Evolutionary conservation across 2,329 filamentous ascomycete species (phyloP).

Genomic region (Mycosphaerella sp.): DNA sequence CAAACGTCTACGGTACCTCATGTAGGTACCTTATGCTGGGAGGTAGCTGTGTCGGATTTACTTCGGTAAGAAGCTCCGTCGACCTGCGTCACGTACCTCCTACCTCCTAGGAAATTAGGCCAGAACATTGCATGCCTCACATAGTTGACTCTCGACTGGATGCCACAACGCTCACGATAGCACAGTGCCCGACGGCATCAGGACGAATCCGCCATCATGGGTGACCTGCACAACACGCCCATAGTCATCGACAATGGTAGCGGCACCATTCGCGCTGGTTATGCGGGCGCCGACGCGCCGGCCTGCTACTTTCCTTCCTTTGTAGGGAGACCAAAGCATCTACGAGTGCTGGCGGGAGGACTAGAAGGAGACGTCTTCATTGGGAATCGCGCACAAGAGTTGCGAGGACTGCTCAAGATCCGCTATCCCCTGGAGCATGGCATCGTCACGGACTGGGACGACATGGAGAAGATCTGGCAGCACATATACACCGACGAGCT

Average conservation of each 20-base stretch:
- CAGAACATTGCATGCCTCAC: no score
- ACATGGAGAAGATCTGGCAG: constrained; percentile 99
- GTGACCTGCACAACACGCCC: constrained; percentile 87
- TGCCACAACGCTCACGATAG: constrained; percentile 20
- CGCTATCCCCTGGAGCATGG: constrained; percentile 93
- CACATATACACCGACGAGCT: constrained; percentile 94
- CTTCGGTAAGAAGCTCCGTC: no score
- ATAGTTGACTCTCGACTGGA: background rate
- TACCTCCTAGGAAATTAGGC: no score
- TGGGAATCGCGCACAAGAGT: constrained; percentile 81
- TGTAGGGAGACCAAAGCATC: constrained; percentile 91
- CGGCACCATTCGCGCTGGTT: constrained; percentile 93
- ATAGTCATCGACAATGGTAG: constrained; percentile 99
- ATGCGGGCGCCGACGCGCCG: constrained; percentile 89
- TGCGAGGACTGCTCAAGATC: constrained; percentile 91
- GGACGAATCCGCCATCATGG: constrained; percentile 40
- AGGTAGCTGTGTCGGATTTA: no score
- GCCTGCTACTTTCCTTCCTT: constrained; percentile 98
- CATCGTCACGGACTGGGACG: constrained; percentile 98
- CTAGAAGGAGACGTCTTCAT: constrained; percentile 97
- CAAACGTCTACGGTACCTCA: no score
- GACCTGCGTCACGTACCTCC: no score
- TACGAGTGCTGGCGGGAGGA: constrained; percentile 89
- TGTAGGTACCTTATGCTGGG: no score
- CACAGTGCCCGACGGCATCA: constrained; percentile 18